Conservation (phyloP, 192 early-diverging fungal genomes). For the Podila epigama region DNA sequence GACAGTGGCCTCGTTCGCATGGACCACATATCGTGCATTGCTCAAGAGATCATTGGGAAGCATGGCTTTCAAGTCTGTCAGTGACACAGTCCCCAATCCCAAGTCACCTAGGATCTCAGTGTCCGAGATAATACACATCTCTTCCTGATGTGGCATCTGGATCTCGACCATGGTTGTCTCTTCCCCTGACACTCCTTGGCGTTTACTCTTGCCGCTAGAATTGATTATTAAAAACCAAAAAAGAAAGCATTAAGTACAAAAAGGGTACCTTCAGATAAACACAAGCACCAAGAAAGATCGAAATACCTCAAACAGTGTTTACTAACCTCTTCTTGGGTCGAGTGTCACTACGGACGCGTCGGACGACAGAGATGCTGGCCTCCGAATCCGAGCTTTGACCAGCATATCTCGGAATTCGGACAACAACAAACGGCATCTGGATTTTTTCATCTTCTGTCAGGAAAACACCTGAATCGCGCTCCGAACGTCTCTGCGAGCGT, state of each 20-base stretch:
- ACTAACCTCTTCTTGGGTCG: slow-evolving; percentile 20
- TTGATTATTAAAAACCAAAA: background rate
- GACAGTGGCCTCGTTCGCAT: slow-evolving; percentile 1
- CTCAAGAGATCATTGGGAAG: slow-evolving; percentile 11
- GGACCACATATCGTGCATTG: slow-evolving; percentile 3
- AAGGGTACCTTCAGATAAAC: no score
- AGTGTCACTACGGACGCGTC: slow-evolving; percentile 25
- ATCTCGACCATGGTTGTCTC: slow-evolving; percentile 36
- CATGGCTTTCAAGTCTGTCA: slow-evolving; percentile 5
- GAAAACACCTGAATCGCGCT: slow-evolving; percentile 7
- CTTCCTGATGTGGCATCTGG: slow-evolving; percentile 32
- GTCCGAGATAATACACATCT: slow-evolving; percentile 36
- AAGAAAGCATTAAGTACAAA: no score
- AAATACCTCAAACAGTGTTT: background rate
- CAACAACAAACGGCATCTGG: slow-evolving; percentile 25
- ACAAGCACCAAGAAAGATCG: no score
- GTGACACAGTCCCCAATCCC: slow-evolving; percentile 8
- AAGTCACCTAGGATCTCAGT: slow-evolving; percentile 31
- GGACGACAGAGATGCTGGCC: slow-evolving; percentile 31
- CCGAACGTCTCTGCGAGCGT: slow-evolving; percentile 15
- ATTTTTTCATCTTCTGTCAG: slow-evolving; percentile 9
- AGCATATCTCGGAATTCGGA: slow-evolving; percentile 22
- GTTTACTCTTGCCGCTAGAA: slow-evolving; percentile 6
- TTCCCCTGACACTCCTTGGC: slow-evolving; percentile 3
- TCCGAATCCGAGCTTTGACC: slow-evolving; percentile 45